A percentile compares a stretch with the other conserved stretches of the same genome.
Evolutionary conservation across 257 asterid species (phyloP).

Genomic region (Rhazya stricta): DNA sequence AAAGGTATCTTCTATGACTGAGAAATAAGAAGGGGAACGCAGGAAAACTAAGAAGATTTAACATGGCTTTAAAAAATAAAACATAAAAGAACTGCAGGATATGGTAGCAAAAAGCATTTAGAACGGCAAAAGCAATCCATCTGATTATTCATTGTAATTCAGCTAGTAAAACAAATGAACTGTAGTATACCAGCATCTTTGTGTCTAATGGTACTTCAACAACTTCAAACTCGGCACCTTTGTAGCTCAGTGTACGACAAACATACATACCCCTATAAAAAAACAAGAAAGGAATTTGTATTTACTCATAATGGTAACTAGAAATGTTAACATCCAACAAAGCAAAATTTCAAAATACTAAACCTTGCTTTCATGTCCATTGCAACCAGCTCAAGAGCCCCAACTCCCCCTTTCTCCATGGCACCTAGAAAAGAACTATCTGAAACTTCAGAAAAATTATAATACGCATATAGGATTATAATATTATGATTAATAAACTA

Average conservation of each 20-base stretch:
- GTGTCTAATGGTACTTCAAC: conserved; percentile 87
- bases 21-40: not conserved
- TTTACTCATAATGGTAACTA: not conserved
- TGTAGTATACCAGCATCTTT: conserved; percentile 62
- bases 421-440: conserved; percentile 51
- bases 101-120: not conserved
- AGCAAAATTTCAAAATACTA: not conserved
- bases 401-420: conserved; percentile 97
- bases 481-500: not conserved
- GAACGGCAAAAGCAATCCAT: not conserved
- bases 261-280: conserved; percentile 95
- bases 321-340: not conserved
- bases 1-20: not conserved
- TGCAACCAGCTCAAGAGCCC: conserved; percentile 99
- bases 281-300: conserved; percentile 16
- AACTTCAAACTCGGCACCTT: conserved; percentile 93
- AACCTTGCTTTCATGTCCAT: conserved; percentile 99
- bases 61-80: not conserved
- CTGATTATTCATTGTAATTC: not conserved
- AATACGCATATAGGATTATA: not conserved
- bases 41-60: not conserved
- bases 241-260: conserved; percentile 96
- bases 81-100: not conserved
- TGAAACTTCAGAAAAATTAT: conserved; percentile 7
- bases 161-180: conserved; percentile 2